A percentile compares a stretch with the other conserved stretches of the same genome.
Evolutionary conservation across 495 filamentous ascomycete species (phyloP).

Genomic region (Emericellopsis terricola): DNA sequence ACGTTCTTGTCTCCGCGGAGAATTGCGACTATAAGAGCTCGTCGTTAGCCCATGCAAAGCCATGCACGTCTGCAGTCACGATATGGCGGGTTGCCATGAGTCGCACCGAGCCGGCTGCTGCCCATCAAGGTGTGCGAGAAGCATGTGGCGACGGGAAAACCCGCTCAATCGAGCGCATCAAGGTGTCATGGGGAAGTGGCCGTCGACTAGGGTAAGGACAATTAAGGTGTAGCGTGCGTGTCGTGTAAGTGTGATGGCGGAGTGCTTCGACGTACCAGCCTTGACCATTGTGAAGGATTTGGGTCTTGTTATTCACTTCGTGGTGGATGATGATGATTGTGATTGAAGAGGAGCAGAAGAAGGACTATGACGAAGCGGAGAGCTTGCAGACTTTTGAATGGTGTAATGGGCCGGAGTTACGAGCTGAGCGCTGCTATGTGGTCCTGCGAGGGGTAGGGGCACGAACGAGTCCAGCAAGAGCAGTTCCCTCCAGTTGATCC

Average conservation of each 20-base stretch:
- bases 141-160: constrained; percentile 2
- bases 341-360: constrained; percentile 2
- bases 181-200: constrained; percentile 1
- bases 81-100: too few relatives aligned
- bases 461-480: too few relatives aligned
- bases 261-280: constrained; percentile 63
- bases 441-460: too few relatives aligned
- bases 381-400: not conserved
- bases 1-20: constrained; percentile 94
- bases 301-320: constrained; percentile 7
- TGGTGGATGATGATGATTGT: not conserved
- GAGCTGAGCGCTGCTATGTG: too few relatives aligned
- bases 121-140: not conserved
- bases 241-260: not conserved
- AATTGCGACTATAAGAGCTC: constrained; percentile 53
- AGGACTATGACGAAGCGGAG: constrained; percentile 1
- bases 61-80: too few relatives aligned
- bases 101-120: too few relatives aligned
- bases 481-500: too few relatives aligned
- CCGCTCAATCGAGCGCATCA: constrained; percentile 7
- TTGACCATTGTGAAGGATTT: constrained; percentile 79
- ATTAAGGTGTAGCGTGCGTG: not conserved
- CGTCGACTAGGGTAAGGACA: not conserved
- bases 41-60: not conserved
- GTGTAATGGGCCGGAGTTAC: not conserved